These are phyloP conservation scores for Trichoderma pleuroti DNA, from an alignment of 2,329 filamentous ascomycete genomes.

Conservation along the genomic window DNA sequence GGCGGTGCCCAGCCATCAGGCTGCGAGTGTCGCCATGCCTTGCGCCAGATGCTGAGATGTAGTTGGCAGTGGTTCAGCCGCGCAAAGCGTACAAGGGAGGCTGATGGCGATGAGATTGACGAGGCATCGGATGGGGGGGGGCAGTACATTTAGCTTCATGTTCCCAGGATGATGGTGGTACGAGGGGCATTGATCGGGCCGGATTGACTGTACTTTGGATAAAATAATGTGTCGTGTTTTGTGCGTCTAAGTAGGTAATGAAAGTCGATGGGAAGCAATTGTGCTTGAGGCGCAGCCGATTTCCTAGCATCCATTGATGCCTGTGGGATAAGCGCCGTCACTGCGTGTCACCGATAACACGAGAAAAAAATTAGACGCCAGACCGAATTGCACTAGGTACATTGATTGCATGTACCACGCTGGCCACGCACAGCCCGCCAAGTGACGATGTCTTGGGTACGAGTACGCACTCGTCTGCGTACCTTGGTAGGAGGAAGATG, in stretches of 20 bases:
- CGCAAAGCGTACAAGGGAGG: not conserved
- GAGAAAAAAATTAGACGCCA: slow-evolving; percentile 9
- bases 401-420: not conserved
- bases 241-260: not conserved
- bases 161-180: not conserved
- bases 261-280: not conserved
- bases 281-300: slow-evolving; percentile 1
- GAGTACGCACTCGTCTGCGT: not conserved
- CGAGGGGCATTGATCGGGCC: not conserved
- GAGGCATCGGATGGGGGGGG: not conserved
- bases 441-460: not conserved
- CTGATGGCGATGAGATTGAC: not conserved
- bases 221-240: not conserved
- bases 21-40: not conserved
- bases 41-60: not conserved
- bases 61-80: not conserved
- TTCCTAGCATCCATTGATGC: not conserved
- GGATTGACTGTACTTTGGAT: not conserved
- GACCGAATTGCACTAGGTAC: not conserved
- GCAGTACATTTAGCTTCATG: not conserved
- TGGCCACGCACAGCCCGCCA: not conserved
- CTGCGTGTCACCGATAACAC: not conserved
- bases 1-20: not conserved
- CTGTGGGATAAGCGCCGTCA: slow-evolving; percentile 12
- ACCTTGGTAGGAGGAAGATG: not conserved